These are phyloP conservation scores for Apiospora malaysiana DNA, from an alignment of 2,329 filamentous ascomycete genomes.

Conservation along the genomic window DNA sequence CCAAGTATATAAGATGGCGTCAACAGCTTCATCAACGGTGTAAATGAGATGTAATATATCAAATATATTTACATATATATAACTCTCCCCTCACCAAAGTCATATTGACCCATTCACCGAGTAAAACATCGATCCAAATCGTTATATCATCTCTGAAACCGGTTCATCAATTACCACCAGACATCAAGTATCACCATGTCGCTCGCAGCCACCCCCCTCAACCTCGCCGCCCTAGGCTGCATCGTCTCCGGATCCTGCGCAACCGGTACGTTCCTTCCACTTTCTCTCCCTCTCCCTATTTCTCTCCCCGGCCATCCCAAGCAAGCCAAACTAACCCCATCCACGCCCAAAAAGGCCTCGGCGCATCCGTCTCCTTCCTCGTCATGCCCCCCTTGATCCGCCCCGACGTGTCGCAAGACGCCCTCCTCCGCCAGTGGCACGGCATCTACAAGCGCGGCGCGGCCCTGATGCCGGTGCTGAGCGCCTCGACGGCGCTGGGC, in stretches of 20 bases:
- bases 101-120: no score
- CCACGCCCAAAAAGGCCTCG: slow-evolving; percentile 38
- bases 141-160: not conserved
- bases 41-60: not conserved
- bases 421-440: slow-evolving; percentile 44
- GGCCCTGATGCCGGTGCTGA: slow-evolving; percentile 45
- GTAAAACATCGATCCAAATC: no score
- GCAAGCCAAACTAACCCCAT: not conserved
- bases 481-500: slow-evolving; percentile 38
- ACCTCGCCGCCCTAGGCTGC: slow-evolving; percentile 6
- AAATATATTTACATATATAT: no score
- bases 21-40: not conserved
- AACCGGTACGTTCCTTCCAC: not conserved
- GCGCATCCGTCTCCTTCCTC: slow-evolving; percentile 44
- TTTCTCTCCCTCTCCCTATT: no score
- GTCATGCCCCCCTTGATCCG: slow-evolving; percentile 39
- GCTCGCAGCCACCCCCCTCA: slow-evolving; percentile 8
- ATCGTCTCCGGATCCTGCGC: slow-evolving; percentile 15
- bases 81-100: no score
- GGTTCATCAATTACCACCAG: no score
- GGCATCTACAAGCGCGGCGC: slow-evolving; percentile 45
- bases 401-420: slow-evolving; percentile 36
- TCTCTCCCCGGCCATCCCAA: not conserved
- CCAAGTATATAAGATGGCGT: not conserved
- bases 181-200: not conserved